Evolutionary conservation across 176 grass and related monocot genomes (phyloP).

Genomic region (Chrysopogon serrulatus): DNA sequence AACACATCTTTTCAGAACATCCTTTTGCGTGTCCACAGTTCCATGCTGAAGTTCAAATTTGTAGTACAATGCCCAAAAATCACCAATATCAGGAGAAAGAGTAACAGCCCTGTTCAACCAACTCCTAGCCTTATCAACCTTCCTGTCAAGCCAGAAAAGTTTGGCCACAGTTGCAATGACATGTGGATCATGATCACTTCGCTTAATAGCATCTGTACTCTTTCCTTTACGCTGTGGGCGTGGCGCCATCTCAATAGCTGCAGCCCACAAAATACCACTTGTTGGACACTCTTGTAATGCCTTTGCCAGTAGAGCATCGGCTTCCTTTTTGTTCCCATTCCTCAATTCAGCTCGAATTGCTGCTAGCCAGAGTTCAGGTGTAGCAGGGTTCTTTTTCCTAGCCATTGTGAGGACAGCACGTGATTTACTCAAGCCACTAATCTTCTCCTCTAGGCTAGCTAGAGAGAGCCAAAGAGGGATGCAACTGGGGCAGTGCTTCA

Average conservation of each 20-base stretch:
- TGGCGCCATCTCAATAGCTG: conserved; percentile 81
- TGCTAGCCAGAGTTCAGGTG: conserved; percentile 88
- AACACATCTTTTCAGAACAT: conserved; percentile 73
- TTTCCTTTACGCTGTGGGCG: conserved; percentile 75
- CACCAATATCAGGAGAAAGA: conserved; percentile 71
- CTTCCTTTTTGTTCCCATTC: conserved; percentile 83
- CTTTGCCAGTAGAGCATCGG: conserved; percentile 76
- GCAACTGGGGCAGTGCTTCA: conserved; percentile 66
- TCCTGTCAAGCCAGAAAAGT: conserved; percentile 88
- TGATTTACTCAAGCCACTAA: conserved; percentile 80
- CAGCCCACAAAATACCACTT: conserved; percentile 92
- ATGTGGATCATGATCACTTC: conserved; percentile 71
- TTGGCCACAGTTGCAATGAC: conserved; percentile 81
- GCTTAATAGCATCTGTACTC: conserved; percentile 74
- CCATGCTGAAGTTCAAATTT: conserved; percentile 94
- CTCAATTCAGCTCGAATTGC: conserved; percentile 73
- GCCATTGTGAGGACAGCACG: conserved; percentile 85
- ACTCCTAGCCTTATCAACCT: conserved; percentile 80
- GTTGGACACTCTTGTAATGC: conserved; percentile 78
- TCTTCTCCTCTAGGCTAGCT: conserved; percentile 77
- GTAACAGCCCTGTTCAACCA: conserved; percentile 93
- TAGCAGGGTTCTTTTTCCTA: conserved; percentile 83
- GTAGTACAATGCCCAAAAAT: conserved; percentile 81
- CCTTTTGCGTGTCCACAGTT: conserved; percentile 63
- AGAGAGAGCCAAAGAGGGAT: conserved; percentile 88